These are phyloP conservation scores for Beauveria rudraprayagi DNA, from an alignment of 2,329 filamentous ascomycete species.

Conservation along the genomic window DNA sequence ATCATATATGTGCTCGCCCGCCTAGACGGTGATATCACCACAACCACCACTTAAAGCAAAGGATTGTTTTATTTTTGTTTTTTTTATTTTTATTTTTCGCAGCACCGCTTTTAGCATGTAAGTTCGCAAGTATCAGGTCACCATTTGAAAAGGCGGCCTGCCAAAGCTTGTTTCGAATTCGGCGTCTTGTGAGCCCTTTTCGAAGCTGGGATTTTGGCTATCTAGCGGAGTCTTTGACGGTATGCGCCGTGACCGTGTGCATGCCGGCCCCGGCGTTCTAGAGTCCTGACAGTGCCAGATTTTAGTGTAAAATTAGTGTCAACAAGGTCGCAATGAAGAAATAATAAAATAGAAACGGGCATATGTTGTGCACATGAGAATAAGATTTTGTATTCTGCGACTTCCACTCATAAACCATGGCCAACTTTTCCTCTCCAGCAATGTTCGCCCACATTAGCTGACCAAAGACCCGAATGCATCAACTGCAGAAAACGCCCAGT, in stretches of 20 bases:
- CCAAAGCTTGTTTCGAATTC: too few relatives aligned
- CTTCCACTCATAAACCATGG: not conserved
- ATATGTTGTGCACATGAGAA: not conserved
- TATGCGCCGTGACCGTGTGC: too few relatives aligned
- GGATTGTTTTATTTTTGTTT: not conserved
- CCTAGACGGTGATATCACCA: not conserved
- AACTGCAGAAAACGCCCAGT: not conserved
- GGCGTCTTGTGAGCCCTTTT: too few relatives aligned
- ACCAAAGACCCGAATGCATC: not conserved
- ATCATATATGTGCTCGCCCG: too few relatives aligned
- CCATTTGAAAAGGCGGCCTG: too few relatives aligned
- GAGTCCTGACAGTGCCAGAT: too few relatives aligned
- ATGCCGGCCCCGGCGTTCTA: too few relatives aligned
- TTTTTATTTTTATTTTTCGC: not conserved
- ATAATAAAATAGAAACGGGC: not conserved
- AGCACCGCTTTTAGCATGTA: too few relatives aligned
- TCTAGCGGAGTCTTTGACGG: too few relatives aligned
- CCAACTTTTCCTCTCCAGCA: slow-evolving; percentile 2
- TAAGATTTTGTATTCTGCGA: not conserved
- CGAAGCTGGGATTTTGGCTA: too few relatives aligned
- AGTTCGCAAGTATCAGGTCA: too few relatives aligned
- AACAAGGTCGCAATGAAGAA: not conserved
- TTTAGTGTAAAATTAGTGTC: not conserved
- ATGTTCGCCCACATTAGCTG: slow-evolving; percentile 1
- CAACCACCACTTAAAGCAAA: not conserved